phyloP scores from a whole-genome alignment of 352 stramenopile species.

The Phytophthora cajani region DNA sequence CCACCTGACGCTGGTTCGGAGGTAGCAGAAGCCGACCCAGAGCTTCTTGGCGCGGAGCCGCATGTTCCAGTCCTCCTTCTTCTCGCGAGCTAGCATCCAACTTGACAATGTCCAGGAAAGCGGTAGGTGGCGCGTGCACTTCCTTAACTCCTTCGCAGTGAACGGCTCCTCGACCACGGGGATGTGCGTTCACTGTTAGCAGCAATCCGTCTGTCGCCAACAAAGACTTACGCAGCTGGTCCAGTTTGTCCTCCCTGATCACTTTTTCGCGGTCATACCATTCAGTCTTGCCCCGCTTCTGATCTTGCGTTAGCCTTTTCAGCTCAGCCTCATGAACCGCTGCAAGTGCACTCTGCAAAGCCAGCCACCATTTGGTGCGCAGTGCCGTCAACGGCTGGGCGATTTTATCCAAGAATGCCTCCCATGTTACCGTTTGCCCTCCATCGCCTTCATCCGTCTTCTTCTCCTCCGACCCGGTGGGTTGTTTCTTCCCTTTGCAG shows the following conservation, averaged over 20 bases:
- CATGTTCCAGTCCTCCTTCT: background rate
- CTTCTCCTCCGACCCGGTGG: background rate
- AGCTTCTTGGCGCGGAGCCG: background rate
- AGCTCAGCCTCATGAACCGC: background rate
- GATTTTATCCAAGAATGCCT: conserved; percentile 19
- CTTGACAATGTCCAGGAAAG: conserved; percentile 28
- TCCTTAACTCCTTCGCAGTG: conserved; percentile 9
- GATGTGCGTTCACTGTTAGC: conserved; percentile 5
- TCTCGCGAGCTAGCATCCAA: conserved; percentile 9
- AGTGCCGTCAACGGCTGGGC: conserved; percentile 21
- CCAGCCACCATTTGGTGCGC: conserved; percentile 37
- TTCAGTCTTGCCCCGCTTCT: background rate
- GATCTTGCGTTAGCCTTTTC: conserved; percentile 7
- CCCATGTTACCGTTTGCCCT: background rate
- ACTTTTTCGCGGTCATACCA: conserved; percentile 1
- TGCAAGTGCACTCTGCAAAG: conserved; percentile 23
- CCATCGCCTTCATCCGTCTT: background rate
- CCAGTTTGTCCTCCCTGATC: conserved; percentile 6
- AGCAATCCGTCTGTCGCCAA: conserved; percentile 1
- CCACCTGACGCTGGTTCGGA: conserved; percentile 19
- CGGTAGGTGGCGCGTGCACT: conserved; percentile 3
- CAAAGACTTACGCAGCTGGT: background rate
- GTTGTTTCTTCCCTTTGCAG: conserved; percentile 2
- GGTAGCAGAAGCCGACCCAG: conserved; percentile 16
- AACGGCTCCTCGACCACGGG: conserved; percentile 8